Base-by-base conservation (phyloP, 768 basidiomycete genomes). In the Pisolithus sp. region DNA sequence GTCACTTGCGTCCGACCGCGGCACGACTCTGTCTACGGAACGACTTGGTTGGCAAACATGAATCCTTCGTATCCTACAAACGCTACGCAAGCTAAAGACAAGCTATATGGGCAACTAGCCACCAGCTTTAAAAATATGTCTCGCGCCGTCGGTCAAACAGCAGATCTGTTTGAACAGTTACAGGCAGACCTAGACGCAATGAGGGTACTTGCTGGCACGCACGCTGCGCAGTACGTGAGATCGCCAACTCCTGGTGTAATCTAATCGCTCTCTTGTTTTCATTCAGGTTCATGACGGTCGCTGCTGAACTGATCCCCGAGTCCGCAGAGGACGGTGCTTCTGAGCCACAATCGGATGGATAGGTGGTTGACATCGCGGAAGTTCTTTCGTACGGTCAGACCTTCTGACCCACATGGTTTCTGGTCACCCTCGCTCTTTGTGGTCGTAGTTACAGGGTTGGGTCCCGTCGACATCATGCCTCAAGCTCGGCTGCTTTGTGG, bases 71-170 rank as follows among this genome's bases (percentile, higher is more conserved):
- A 51, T 46, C 75, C 79, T 10, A 79, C 77, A 9, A 82, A 76
- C 60, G 85, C 86, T 4, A 84, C 83, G 0, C 85, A 86, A 56
- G 80, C 85, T 34, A 93, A 93, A 68, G 83, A 90, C 58, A 71
- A 88, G 50, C 81, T 92, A 21, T 93, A 93, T 61, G 75, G 78
- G 37, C 88, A 91, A 62, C 78, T 93, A 3, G 78, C 88, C 4
- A 74, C 78, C 45, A 84, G 81, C 44, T 66, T 93, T 3, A 78
- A 78, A 26, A 73, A 83, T 46, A 82, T 92, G 67, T 80, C 83
- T 46, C 69, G 79, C 18, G 82, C 84, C 0, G 76, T 92, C 46
- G 73, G 76, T 23, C 84, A 82, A 57, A 89, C 89, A 1, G 85
- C 88, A 36, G 83, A 83, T 58, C 74, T 91, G 21, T 85, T 88